Base-by-base conservation (phyloP, 441 rosid species). In the Euphorbia celastroides region DNA sequence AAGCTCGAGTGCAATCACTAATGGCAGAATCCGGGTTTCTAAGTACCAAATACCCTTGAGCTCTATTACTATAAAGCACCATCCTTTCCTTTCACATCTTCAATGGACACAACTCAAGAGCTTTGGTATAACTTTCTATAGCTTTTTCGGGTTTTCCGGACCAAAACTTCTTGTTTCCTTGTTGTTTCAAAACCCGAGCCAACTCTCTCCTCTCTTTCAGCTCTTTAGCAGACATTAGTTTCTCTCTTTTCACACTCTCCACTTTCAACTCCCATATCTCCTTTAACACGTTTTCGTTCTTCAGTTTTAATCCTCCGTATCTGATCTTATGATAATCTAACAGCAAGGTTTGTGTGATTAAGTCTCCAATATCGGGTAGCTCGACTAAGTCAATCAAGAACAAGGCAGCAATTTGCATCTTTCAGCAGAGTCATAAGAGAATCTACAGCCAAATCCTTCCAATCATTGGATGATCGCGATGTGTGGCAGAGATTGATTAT, bases 1-100 rank as follows among this genome's bases (percentile, higher is more conserved):
- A 71, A 72, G 95, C 96, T 76, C 91, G 80, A 32, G 98, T 92
- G 5, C 92, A 65, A 59, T 92, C 95, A 69, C 96, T 85, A 61
- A 92, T 85, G 69, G 91, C 89, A 2, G 75, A 73, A 38, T 81
- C 86, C 25, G 88, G 77, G 48, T 84, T 71, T 64, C 71, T 75
- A 26, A 82, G 74, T 70, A 80, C 61, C 77, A 92, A 74, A 74
- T 67, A 51, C 72, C 95, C 74, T 79, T 89, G 95, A 41, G 91
- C 89, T 70, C 96, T 78, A 51, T 84, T 80, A 72, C 98, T 89
- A 65, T 86, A 70, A 58, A 89, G 79, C 71, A 74, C 84, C 44
- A 85, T 74, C 16, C 92, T 86, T 74, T 92, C 88, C 64, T 74
- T 84, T 71, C 82, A 79, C 75, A 78, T 64, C 71, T 77, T 79